phyloP scores from a whole-genome alignment of 2,329 filamentous ascomycete genomes.

The Plectosphaerella plurivora region DNA sequence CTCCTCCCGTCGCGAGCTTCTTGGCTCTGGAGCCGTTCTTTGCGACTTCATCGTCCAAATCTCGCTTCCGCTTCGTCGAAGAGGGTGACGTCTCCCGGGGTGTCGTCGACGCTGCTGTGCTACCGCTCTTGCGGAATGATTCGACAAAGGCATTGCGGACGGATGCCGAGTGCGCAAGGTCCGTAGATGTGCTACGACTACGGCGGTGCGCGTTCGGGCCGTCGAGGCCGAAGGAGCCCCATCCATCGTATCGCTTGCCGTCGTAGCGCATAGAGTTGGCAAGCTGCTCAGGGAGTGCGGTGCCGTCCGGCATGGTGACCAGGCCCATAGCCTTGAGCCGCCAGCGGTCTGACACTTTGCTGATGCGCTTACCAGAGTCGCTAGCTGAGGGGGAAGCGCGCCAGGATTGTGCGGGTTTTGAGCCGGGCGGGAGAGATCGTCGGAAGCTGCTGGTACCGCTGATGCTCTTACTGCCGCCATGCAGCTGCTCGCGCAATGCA shows the following conservation, averaged over 20 bases:
- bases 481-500: slow-evolving; percentile 28
- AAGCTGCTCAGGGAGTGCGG: slow-evolving; percentile 47
- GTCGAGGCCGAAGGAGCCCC: slow-evolving; percentile 31
- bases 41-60: slow-evolving; percentile 8
- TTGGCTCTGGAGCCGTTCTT: slow-evolving; percentile 13
- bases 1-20: slow-evolving; percentile 24
- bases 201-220: slow-evolving; percentile 5
- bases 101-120: slow-evolving; percentile 1
- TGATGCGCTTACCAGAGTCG: slow-evolving; percentile 17
- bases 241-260: slow-evolving; percentile 31
- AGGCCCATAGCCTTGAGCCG: slow-evolving; percentile 45
- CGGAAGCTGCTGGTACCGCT: slow-evolving; percentile 20
- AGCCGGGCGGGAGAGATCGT: slow-evolving; percentile 32
- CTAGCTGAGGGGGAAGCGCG: slow-evolving; percentile 6
- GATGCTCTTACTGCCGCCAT: slow-evolving; percentile 18
- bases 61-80: slow-evolving; percentile 17
- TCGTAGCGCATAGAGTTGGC: slow-evolving; percentile 38
- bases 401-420: slow-evolving; percentile 10
- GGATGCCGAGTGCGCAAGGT: slow-evolving; percentile 28
- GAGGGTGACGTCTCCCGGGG: slow-evolving; percentile 12
- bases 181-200: slow-evolving; percentile 12
- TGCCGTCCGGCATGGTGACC: slow-evolving; percentile 48
- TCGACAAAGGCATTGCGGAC: slow-evolving; percentile 11
- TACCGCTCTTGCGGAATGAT: slow-evolving; percentile 7
- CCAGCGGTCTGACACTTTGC: slow-evolving; percentile 39